Evolutionary conservation across 192 early-diverging fungal genomes (phyloP).

Genomic region (Globomyces pollinis-pini): DNA sequence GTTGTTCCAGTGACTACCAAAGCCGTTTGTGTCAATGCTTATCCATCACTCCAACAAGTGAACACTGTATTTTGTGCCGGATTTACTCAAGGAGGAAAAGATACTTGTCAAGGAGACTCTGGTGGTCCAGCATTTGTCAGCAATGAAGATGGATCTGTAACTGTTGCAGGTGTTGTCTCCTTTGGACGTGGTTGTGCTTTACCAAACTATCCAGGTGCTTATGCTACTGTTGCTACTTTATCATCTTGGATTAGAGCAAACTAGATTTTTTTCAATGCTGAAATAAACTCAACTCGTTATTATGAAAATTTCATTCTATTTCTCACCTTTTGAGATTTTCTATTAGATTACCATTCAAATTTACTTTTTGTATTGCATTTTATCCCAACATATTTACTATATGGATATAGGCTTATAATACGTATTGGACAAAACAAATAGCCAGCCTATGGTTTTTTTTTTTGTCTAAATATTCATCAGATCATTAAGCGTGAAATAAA

Average conservation of each 20-base stretch:
- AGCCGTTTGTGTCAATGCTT: not conserved
- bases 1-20: not conserved
- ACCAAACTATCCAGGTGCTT: not conserved
- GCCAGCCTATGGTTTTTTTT: no score
- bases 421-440: no score
- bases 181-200: not conserved
- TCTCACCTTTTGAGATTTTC: no score
- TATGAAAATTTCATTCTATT: no score
- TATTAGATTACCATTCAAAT: no score
- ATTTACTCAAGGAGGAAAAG: not conserved
- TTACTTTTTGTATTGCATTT: no score
- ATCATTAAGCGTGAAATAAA: no score
- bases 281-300: no score
- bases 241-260: not conserved
- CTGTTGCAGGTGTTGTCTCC: not conserved
- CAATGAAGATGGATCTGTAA: not conserved
- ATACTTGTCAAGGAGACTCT: not conserved
- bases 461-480: no score
- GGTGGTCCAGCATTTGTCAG: not conserved
- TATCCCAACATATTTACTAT: no score
- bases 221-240: not conserved
- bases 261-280: no score
- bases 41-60: not conserved
- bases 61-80: not conserved
- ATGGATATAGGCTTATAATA: no score